phyloP scores from a whole-genome alignment of 805 yeast genomes.

The Cyberlindnera bimundalis region DNA sequence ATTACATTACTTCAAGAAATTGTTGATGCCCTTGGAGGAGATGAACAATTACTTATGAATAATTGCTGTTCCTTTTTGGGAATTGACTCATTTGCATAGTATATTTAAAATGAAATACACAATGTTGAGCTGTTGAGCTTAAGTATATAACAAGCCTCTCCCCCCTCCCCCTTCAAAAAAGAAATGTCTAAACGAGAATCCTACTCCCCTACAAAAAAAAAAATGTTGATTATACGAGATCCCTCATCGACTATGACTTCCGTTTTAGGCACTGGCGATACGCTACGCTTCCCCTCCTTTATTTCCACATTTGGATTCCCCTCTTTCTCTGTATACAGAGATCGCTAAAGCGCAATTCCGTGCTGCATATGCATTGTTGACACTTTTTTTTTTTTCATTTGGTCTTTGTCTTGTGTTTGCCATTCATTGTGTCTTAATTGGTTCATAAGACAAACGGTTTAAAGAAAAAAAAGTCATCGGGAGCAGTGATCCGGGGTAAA shows the following conservation, averaged over 20 bases:
- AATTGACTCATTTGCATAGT: neutral
- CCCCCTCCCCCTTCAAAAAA: too few relatives aligned
- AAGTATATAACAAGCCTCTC: too few relatives aligned
- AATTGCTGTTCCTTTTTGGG: slow-evolving; percentile 7
- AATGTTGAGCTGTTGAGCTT: too few relatives aligned
- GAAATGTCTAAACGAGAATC: too few relatives aligned
- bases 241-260: slow-evolving; percentile 1
- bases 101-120: too few relatives aligned
- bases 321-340: neutral
- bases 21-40: neutral
- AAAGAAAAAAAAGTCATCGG: too few relatives aligned
- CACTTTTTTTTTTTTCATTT: too few relatives aligned
- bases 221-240: neutral
- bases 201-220: neutral
- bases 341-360: neutral
- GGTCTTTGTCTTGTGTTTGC: too few relatives aligned
- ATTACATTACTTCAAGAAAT: slow-evolving; percentile 4
- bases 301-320: neutral
- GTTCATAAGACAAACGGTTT: too few relatives aligned
- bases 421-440: too few relatives aligned
- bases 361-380: too few relatives aligned
- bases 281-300: neutral
- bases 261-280: neutral
- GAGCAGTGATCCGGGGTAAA: too few relatives aligned
- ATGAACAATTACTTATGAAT: neutral